Percentiles rank a stretch among this genome's conserved stretches.
Conservation (phyloP, 1,139 yeast genomes). For the Lodderomyces elongisporus region DNA sequence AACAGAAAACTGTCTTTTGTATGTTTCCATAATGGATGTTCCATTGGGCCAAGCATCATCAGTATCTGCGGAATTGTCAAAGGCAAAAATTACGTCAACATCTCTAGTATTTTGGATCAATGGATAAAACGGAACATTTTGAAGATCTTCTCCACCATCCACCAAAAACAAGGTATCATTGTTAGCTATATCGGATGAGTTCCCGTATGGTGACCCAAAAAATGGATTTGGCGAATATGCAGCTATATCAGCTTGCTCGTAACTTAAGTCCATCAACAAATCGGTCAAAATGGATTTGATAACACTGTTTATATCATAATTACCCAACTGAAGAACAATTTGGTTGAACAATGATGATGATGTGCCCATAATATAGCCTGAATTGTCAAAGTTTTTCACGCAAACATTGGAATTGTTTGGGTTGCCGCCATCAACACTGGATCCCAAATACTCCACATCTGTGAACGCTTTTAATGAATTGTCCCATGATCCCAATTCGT, state of each 20-base stretch:
- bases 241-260: slow-evolving; percentile 34
- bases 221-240: slow-evolving; percentile 41
- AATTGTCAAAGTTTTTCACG: slow-evolving; percentile 36
- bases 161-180: slow-evolving; percentile 54
- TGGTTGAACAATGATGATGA: slow-evolving; percentile 43
- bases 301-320: slow-evolving; percentile 22
- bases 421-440: slow-evolving; percentile 25
- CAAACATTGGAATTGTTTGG: slow-evolving; percentile 23
- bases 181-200: slow-evolving; percentile 20
- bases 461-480: slow-evolving; percentile 30
- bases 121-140: slow-evolving; percentile 76
- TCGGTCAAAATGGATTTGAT: slow-evolving; percentile 22
- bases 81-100: slow-evolving; percentile 77
- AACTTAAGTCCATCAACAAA: slow-evolving; percentile 16
- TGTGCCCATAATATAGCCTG: slow-evolving; percentile 44
- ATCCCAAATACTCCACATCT: slow-evolving; percentile 33
- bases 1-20: slow-evolving; percentile 41
- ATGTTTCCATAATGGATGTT: slow-evolving; percentile 55
- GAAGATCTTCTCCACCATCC: slow-evolving; percentile 88
- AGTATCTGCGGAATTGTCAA: slow-evolving; percentile 84
- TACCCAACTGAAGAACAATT: slow-evolving; percentile 20
- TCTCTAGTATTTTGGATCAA: slow-evolving; percentile 63
- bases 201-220: slow-evolving; percentile 17
- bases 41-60: slow-evolving; percentile 72
- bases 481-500: slow-evolving; percentile 45